Evolutionary conservation across 2,329 filamentous ascomycete species (phyloP), one percentile per base, ranked within the genome.

Genomic region (Exserohilum turcica): DNA sequence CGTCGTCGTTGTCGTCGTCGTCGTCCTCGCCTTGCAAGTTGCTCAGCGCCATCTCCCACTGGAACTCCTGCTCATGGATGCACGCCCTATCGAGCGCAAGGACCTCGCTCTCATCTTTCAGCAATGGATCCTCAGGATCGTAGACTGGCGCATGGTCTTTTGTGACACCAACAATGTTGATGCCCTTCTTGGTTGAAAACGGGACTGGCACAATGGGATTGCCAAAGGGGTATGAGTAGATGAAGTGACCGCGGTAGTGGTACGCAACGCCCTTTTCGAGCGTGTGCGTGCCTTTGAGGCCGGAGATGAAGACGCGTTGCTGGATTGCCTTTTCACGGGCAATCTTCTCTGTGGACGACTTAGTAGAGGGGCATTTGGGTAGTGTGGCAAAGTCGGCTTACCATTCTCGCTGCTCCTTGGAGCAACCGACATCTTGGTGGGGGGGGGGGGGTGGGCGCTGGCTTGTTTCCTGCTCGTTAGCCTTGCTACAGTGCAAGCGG

Each of bases 241-340:
- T 27, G 40, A 64, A 65, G 40, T 71, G 68, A 2, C 70, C 69
- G 8, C 70, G 67, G 45, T 67, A 69, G 43, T 60, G 65, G 51
- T 71, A 73, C 2, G 67, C 67, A 9, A 71, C 47, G 1, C 65
- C 68, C 0, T 38, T 48, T 13, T 65, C 52, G 8, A 71, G 56
- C 0, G 62, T 45, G 19, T 70, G 67, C 0, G 47, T 21, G 10
- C 65, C 67, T 6, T 28, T 18, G 1, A 73, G 38, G 0, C 67
- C 67, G 1, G 63, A 67, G 38, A 73, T 67, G 56, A 59, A 64
- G n/a, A 68, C 66, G 2, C 29, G 39, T 5, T 63, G 64, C 7
- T 48, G 21, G 1, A 54, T 52, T 2, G 56, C 55, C 16, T 57
- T 57, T 6, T 37, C n/a, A 3, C 27, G 33, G 2, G 10, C 35